Conservation (phyloP, 495 filamentous ascomycete species). For the Polyplosphaeria fusca region DNA sequence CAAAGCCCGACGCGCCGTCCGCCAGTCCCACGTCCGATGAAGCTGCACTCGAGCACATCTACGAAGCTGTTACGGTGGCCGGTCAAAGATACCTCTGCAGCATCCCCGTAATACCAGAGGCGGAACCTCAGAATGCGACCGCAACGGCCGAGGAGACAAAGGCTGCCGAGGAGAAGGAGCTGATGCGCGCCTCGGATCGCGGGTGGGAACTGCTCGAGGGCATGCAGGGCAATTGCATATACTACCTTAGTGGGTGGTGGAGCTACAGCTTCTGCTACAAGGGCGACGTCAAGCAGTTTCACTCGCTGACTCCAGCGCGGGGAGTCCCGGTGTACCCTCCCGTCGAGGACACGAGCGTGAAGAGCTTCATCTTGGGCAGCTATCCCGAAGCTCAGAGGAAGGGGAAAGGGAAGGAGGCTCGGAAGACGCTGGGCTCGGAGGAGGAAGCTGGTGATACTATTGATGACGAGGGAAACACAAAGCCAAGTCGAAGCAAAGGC, state of each 20-base stretch:
- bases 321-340: slow-evolving; percentile 69
- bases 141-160: slow-evolving; percentile 54
- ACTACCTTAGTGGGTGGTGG: slow-evolving; percentile 94
- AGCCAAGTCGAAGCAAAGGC: slow-evolving; percentile 37
- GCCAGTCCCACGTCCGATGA: slow-evolving; percentile 27
- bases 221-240: slow-evolving; percentile 84
- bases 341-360: slow-evolving; percentile 67
- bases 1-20: slow-evolving; percentile 13
- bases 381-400: slow-evolving; percentile 39
- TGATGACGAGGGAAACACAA: slow-evolving; percentile 39
- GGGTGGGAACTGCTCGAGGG: slow-evolving; percentile 88
- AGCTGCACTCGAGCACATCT: slow-evolving; percentile 46
- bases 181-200: slow-evolving; percentile 74
- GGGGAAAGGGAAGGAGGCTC: slow-evolving; percentile 22
- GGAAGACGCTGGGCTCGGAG: slow-evolving; percentile 34
- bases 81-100: slow-evolving; percentile 76
- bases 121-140: slow-evolving; percentile 51
- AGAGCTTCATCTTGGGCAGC: slow-evolving; percentile 75
- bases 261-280: slow-evolving; percentile 95
- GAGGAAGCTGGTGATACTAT: slow-evolving; percentile 40
- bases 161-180: slow-evolving; percentile 78
- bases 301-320: slow-evolving; percentile 65
- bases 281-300: slow-evolving; percentile 84
- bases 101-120: slow-evolving; percentile 66
- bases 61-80: slow-evolving; percentile 70